Conservation (phyloP, 495 filamentous ascomycete species). For the Penicillium manginii region DNA sequence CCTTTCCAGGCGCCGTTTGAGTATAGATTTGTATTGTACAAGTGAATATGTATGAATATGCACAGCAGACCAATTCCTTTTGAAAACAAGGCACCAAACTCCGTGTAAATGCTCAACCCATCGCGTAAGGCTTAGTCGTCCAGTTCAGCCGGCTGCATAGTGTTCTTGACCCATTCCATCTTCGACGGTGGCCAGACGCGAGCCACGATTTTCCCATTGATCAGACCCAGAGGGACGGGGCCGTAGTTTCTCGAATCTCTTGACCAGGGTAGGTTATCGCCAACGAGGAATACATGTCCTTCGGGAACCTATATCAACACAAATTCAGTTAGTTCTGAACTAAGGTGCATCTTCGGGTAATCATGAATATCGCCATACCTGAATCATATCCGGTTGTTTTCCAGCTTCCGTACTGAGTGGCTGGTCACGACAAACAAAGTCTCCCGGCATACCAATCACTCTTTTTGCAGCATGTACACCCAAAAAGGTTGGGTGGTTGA, state of each 20-base stretch:
- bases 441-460: conserved; percentile 83
- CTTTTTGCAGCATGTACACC: conserved; percentile 74
- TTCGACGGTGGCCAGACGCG: conserved; percentile 57
- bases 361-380: conserved; percentile 51
- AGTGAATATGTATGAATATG: conserved; percentile 55
- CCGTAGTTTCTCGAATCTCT: conserved; percentile 86
- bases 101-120: conserved; percentile 29
- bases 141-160: conserved; percentile 43
- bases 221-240: conserved; percentile 79
- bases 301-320: conserved; percentile 67
- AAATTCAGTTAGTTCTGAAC: not conserved
- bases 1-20: conserved; percentile 24
- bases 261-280: conserved; percentile 84
- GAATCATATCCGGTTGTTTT: conserved; percentile 67
- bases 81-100: conserved; percentile 32
- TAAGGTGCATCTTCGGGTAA: not conserved
- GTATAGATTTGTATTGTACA: conserved; percentile 51
- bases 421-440: conserved; percentile 79
- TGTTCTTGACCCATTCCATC: conserved; percentile 57
- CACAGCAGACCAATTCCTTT: conserved; percentile 32
- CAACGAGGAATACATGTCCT: conserved; percentile 86
- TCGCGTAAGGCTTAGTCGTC: conserved; percentile 14
- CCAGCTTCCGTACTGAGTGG: conserved; percentile 48
- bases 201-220: conserved; percentile 84
- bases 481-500: conserved; percentile 69